Percentiles rank a stretch among this genome's conserved stretches.
These are phyloP conservation scores for Anaeromyces robustus DNA, from an alignment of 192 early-diverging fungal genomes.

Conservation along the genomic window DNA sequence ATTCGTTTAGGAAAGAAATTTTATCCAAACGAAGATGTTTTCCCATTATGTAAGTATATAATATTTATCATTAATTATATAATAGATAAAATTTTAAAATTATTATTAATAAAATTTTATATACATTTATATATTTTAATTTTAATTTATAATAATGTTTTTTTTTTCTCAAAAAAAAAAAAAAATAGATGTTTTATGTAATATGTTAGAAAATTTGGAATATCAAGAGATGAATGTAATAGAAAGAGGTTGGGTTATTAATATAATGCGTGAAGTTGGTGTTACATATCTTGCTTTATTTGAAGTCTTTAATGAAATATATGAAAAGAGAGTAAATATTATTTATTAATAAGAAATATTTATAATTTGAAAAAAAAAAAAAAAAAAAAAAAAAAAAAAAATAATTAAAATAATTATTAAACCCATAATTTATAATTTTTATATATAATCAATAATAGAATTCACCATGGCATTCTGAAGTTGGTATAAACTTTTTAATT, in stretches of 20 bases:
- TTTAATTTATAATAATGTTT: too few species aligned
- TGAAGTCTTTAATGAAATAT: neutral
- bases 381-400: too few species aligned
- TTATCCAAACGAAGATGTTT: constrained; percentile 13
- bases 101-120: too few species aligned
- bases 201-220: neutral
- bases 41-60: constrained; percentile 11
- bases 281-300: neutral
- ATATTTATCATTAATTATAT: too few species aligned
- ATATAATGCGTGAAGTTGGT: neutral
- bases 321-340: neutral
- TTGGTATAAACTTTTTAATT: neutral
- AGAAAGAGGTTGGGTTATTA: neutral
- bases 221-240: neutral
- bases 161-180: too few species aligned
- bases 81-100: too few species aligned
- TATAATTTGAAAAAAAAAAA: too few species aligned
- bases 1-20: constrained; percentile 9
- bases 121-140: too few species aligned
- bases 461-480: neutral
- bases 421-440: too few species aligned
- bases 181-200: neutral
- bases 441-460: neutral
- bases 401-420: too few species aligned
- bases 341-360: too few species aligned